A percentile compares a stretch with the other conserved stretches of the same genome.
Evolutionary conservation across 1,284 basidiomycete genomes (phyloP).

Genomic region (Coniferiporia weirii): DNA sequence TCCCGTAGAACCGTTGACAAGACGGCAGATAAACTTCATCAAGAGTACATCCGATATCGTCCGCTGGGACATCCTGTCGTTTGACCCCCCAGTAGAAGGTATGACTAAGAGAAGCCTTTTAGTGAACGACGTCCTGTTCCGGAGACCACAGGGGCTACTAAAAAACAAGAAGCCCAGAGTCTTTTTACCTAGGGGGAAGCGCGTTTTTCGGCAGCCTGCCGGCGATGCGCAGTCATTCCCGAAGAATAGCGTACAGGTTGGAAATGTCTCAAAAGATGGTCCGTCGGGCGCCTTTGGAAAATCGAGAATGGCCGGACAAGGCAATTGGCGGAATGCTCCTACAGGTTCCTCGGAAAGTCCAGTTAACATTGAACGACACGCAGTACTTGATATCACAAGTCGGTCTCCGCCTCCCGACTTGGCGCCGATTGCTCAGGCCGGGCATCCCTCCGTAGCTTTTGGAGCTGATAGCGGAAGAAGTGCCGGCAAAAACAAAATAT

Average conservation of each 20-base stretch:
- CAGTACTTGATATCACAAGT: slow-evolving; percentile 24
- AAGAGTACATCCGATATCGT: slow-evolving; percentile 24
- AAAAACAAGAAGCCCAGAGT: slow-evolving; percentile 54
- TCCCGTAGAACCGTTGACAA: slow-evolving; percentile 39
- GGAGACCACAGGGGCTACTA: slow-evolving; percentile 30
- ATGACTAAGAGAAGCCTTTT: slow-evolving; percentile 59
- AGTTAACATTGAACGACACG: neutral
- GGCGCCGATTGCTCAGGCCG: slow-evolving; percentile 17
- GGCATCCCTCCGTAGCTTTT: slow-evolving; percentile 18
- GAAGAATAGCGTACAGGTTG: slow-evolving; percentile 13
- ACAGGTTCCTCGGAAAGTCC: neutral
- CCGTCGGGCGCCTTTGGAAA: slow-evolving; percentile 41
- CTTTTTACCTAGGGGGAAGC: slow-evolving; percentile 41
- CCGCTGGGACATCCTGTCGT: slow-evolving; percentile 67
- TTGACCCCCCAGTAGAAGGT: slow-evolving; percentile 68
- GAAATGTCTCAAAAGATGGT: slow-evolving; percentile 24
- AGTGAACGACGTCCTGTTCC: slow-evolving; percentile 68
- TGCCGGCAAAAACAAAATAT: slow-evolving; percentile 29
- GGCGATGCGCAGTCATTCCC: slow-evolving; percentile 9
- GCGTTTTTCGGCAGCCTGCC: slow-evolving; percentile 6
- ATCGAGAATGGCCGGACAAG: slow-evolving; percentile 43
- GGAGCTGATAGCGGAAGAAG: slow-evolving; percentile 26
- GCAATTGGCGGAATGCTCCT: slow-evolving; percentile 51
- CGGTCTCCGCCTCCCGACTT: slow-evolving; percentile 55
- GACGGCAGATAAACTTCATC: slow-evolving; percentile 34